These are phyloP conservation scores for Pichia sp. DNA, from an alignment of 1,139 yeast species.

Conservation along the genomic window DNA sequence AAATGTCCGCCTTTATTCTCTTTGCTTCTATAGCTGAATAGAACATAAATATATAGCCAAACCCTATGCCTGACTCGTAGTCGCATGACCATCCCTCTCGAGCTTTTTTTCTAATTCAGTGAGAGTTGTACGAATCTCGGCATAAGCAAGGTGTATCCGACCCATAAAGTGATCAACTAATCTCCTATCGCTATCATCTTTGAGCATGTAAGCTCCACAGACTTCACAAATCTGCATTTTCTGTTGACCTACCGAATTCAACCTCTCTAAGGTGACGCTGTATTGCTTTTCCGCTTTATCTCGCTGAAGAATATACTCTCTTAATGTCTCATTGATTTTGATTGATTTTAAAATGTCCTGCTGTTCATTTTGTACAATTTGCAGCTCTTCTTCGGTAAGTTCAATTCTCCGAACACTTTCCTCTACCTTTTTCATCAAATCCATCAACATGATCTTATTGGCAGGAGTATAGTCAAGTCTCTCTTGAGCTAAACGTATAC, in stretches of 20 bases:
- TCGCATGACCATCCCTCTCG: no score
- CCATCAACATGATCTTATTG: slow-evolving; percentile 58
- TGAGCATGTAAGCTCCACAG: slow-evolving; percentile 86
- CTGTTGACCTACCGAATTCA: no score
- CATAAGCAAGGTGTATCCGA: slow-evolving; percentile 77
- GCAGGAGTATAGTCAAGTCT: slow-evolving; percentile 61
- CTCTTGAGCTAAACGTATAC: slow-evolving; percentile 57
- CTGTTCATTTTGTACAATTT: slow-evolving; percentile 1
- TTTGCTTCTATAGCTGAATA: no score
- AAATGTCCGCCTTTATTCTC: no score
- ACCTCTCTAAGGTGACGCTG: not conserved
- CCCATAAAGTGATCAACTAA: slow-evolving; percentile 91
- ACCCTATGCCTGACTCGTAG: no score
- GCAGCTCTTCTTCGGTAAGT: slow-evolving; percentile 49
- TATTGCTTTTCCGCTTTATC: no score
- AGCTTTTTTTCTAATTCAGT: no score
- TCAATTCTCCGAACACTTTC: slow-evolving; percentile 60
- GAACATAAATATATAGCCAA: no score
- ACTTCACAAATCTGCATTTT: slow-evolving; percentile 77
- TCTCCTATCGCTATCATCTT: slow-evolving; percentile 83
- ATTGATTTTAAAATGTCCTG: not conserved
- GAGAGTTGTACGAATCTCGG: slow-evolving; percentile 51
- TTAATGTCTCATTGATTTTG: not conserved
- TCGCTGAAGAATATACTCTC: not conserved
- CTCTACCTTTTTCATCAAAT: slow-evolving; percentile 56